Base-by-base conservation (phyloP, 768 basidiomycete species). In the Lanmaoa pseudosensibilis region DNA sequence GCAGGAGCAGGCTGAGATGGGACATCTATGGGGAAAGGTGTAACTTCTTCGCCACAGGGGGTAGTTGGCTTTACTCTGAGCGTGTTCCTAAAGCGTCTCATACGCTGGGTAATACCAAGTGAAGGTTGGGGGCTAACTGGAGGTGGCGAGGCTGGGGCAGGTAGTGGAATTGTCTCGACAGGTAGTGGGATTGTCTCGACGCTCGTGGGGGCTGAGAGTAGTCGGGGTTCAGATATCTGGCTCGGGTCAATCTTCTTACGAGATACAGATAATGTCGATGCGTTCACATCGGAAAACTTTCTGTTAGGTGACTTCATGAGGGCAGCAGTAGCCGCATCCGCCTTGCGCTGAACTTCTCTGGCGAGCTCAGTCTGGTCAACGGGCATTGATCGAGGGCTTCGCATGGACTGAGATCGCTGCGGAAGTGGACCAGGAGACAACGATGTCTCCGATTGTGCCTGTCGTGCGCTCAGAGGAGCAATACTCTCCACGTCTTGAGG, bases 51-150 rank as follows among this genome's bases (percentile, higher is more conserved):
- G 21, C 83, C 82, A 18, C 72, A 61, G n/a, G 74, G 61, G 38
- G 75, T 67, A 54, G 79, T 80, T 13, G 74, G 73, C 57, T 80
- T 82, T 30, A 83, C 75, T 41, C 87, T 80, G 55, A 92, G 74
- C 0, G 87, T 87, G 49, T 88, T 82, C 50, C 86, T 79, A 46
- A 93, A 73, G 65, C 81, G 85, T 71, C 83, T 87, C 76, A 93
- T 84, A 23, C 89, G 83, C 39, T 84, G 83, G 44, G 87, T 85
- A 56, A 92, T 80, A 63, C 74, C 76, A 37, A 79, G 67, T 52
- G 79, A 80, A 30, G 80, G 67, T 40, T 76, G 69, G 13, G 75
- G 72, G 54, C 74, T 72, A 23, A 61, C 46, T 33, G 63, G 52
- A 19, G 64, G 60, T 23, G 82, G 76, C 12, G 80, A 74, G 6